These are phyloP conservation scores for Verbena officinalis DNA, from an alignment of 257 asterid genomes.

Conservation along the genomic window DNA sequence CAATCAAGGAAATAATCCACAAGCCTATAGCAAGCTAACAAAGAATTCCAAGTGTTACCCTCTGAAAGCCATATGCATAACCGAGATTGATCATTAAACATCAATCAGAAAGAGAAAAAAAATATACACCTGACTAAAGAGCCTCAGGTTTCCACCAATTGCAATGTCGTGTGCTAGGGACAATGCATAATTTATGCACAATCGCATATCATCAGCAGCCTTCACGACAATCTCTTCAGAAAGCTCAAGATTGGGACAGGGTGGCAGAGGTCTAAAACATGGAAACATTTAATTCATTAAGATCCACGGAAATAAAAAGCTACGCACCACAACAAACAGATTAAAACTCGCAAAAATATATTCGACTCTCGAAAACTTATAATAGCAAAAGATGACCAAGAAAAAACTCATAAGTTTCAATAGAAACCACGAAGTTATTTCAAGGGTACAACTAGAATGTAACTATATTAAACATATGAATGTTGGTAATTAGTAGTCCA, in stretches of 20 bases:
- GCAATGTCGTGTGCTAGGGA: conserved; percentile 70
- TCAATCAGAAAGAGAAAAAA: conserved; percentile 15
- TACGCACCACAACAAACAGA: conserved; percentile 9
- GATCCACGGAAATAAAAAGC: conserved; percentile 13
- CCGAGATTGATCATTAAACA: conserved; percentile 5
- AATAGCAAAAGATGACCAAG: background rate
- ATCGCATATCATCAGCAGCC: conserved; percentile 67
- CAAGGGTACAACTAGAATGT: background rate
- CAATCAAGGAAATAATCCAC: conserved; percentile 69
- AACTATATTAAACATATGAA: background rate
- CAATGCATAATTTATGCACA: conserved; percentile 61
- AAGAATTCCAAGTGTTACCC: conserved; percentile 27
- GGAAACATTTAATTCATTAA: conserved; percentile 14
- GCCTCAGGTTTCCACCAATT: conserved; percentile 70
- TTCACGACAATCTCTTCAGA: conserved; percentile 60
- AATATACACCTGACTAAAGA: conserved; percentile 59
- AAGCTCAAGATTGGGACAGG: conserved; percentile 72
- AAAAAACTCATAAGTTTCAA: background rate
- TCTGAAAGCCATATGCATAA: conserved; percentile 22
- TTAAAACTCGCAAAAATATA: background rate
- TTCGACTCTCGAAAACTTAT: background rate
- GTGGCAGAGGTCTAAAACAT: conserved; percentile 74
- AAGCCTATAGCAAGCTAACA: conserved; percentile 62
- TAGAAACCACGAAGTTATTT: background rate
- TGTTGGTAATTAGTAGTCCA: background rate